Evolutionary conservation across 306 rosid species (phyloP), one percentile per base, ranked within the genome.

Genomic region (Pyrus pyrifolia): DNA sequence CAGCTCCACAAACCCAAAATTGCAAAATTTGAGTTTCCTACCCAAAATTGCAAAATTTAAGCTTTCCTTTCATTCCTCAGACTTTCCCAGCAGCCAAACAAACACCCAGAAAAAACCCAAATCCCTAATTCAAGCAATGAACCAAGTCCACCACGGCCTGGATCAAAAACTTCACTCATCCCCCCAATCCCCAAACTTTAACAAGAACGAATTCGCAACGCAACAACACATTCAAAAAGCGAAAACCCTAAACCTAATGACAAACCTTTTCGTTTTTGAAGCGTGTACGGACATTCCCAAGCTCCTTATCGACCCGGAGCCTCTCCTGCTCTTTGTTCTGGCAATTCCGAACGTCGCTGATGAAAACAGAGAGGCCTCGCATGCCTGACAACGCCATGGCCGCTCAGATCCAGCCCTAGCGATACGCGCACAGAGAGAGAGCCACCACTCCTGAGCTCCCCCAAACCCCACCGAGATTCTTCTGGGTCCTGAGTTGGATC

Each of bases 311-410:
- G 40, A 96, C 99, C 15, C 99, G 96, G 27, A 91, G 91, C 87
- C 99, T 83, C 84, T 96, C 99, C 76, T 87, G 98, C 83, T 96
- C 99, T 83, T 96, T 96, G 85, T 96, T 96, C 85, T 81, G 99
- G 81, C 98, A 96, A 88, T 96, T 96, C 59, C 98, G 99, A 60
- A 96, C 53, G 83, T 96, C 98, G 84, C 99, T 96, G 76, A 96
- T 96, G 77, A 96, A 96, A 23, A 96, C 99, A 76, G 99, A 92
- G 78, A 96, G 96, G 35, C 99, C 99, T 85, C 99, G 79, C 99
- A 96, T 96, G 80, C 98, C 98, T 45, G 98, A 92, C 92, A 90
- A 86, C 76, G 99, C 96, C 99, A 96, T 96, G 84, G 68, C 81
- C 78, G 73, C 67, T 72, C 88, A 88, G 99, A 89, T 89, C 93